Evolutionary conservation across 164 flowering plant species (phyloP).

Genomic region (Warburgia ugandensis): DNA sequence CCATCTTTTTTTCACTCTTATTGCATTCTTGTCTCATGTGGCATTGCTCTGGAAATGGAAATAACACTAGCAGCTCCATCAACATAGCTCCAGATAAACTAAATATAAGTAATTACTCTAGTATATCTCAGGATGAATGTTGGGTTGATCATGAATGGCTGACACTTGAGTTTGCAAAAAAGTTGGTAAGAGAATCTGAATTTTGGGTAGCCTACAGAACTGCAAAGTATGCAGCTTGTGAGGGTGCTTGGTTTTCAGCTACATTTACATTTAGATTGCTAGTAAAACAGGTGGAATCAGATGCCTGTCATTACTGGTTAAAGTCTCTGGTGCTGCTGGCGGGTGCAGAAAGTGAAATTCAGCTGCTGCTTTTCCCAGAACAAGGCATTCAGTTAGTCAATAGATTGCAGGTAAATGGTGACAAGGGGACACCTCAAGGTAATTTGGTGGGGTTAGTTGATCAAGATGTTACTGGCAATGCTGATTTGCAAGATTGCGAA

Average conservation of each 20-base stretch:
- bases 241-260: slow-evolving; percentile 57
- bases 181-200: slow-evolving; percentile 28
- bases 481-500: slow-evolving; percentile 7
- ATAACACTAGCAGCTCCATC: slow-evolving; percentile 5
- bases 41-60: slow-evolving; percentile 9
- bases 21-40: slow-evolving; percentile 25
- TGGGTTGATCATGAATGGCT: slow-evolving; percentile 31
- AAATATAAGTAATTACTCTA: neutral
- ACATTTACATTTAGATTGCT: slow-evolving; percentile 41
- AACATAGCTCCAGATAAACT: slow-evolving; percentile 2
- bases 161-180: slow-evolving; percentile 29
- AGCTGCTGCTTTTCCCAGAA: slow-evolving; percentile 22
- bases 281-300: slow-evolving; percentile 32
- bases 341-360: slow-evolving; percentile 40
- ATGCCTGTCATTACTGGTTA: slow-evolving; percentile 42
- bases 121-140: slow-evolving; percentile 11
- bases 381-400: slow-evolving; percentile 12
- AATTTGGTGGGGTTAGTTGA: slow-evolving; percentile 13
- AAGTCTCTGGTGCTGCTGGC: slow-evolving; percentile 40
- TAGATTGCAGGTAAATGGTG: slow-evolving; percentile 14
- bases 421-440: slow-evolving; percentile 4
- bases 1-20: slow-evolving; percentile 25
- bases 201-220: slow-evolving; percentile 56
- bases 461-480: slow-evolving; percentile 8
- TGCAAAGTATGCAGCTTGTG: slow-evolving; percentile 55